Evolutionary conservation across 805 yeast species (phyloP).

Genomic region (Candida mattraensis): DNA sequence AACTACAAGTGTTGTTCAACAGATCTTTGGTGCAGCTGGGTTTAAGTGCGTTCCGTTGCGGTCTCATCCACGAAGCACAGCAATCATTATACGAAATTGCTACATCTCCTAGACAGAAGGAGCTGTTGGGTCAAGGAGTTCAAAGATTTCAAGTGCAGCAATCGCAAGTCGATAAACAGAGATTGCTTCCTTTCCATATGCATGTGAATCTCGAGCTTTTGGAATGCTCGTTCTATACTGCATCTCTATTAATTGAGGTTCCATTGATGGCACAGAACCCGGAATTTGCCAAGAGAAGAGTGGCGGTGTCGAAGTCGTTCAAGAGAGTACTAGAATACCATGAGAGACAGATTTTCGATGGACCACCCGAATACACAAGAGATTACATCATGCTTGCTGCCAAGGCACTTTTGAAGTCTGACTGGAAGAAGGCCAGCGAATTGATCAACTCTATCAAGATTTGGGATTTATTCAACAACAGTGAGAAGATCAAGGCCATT

Average conservation of each 20-base stretch:
- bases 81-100: constrained; percentile 86
- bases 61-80: constrained; percentile 82
- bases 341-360: constrained; percentile 92
- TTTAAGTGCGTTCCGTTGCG: constrained; percentile 89
- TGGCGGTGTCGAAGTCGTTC: constrained; percentile 69
- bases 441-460: constrained; percentile 75
- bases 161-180: constrained; percentile 62
- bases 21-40: constrained; percentile 96
- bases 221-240: constrained; percentile 90
- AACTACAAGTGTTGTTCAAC: constrained; percentile 89
- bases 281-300: constrained; percentile 59
- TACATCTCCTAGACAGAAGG: constrained; percentile 82
- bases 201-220: constrained; percentile 94
- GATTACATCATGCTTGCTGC: constrained; percentile 94
- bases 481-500: constrained; percentile 66
- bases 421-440: constrained; percentile 78
- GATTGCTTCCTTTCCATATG: constrained; percentile 95
- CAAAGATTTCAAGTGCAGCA: constrained; percentile 60
- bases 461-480: constrained; percentile 79
- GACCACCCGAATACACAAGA: constrained; percentile 96
- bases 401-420: constrained; percentile 80
- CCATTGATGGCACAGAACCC: constrained; percentile 82
- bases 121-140: constrained; percentile 87
- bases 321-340: constrained; percentile 88
- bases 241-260: constrained; percentile 85